phyloP scores from a whole-genome alignment of 139 green algal species.

The Picochlorum sp. region DNA sequence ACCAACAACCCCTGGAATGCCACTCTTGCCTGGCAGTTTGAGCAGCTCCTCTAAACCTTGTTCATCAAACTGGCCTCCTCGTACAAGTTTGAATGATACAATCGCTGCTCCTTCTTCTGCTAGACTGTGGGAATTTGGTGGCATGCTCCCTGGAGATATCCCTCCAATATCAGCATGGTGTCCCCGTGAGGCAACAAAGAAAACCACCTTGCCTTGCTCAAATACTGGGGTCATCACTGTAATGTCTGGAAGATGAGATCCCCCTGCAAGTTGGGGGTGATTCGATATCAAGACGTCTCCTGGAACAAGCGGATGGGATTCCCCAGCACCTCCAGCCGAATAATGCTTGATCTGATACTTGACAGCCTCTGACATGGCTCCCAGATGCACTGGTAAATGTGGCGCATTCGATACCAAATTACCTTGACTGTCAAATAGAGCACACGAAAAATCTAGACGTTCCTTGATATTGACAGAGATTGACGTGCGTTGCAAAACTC shows the following conservation, averaged over 20 bases:
- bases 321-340: conserved; percentile 19
- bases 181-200: conserved; percentile 86
- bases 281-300: conserved; percentile 93
- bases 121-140: conserved; percentile 68
- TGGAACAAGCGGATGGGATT: conserved; percentile 31
- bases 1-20: conserved; percentile 52
- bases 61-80: conserved; percentile 53
- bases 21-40: conserved; percentile 48
- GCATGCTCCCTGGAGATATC: conserved; percentile 91
- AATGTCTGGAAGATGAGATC: conserved; percentile 95
- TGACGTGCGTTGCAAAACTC: conserved; percentile 84
- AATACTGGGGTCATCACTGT: conserved; percentile 97
- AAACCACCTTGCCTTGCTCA: conserved; percentile 61
- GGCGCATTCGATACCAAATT: conserved; percentile 94
- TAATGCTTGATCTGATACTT: conserved; percentile 73
- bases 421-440: conserved; percentile 65
- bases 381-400: conserved; percentile 95
- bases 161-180: conserved; percentile 87
- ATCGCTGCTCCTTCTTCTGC: conserved; percentile 91
- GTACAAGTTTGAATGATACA: conserved; percentile 88
- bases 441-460: conserved; percentile 94
- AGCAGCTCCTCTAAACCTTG: conserved; percentile 79
- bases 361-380: conserved; percentile 90
- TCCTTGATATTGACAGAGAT: conserved; percentile 99
- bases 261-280: conserved; percentile 85